Evolutionary conservation across 1,139 yeast genomes (phyloP), one percentile per base, ranked within the genome.

Genomic region (Hyphopichia khmerensis): DNA sequence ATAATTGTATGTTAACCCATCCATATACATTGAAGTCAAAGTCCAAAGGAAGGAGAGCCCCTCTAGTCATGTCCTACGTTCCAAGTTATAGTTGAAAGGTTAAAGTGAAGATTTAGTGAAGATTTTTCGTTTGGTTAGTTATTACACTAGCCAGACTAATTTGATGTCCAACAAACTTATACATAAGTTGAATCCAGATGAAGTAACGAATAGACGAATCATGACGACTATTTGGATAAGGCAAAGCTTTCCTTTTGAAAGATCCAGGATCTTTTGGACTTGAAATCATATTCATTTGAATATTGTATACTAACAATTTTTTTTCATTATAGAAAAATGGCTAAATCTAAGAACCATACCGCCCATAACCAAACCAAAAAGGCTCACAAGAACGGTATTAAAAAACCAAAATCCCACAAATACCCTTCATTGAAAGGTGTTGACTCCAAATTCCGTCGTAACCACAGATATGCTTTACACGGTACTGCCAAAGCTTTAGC

Each of bases 301-400:
- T 7, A 26, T 26, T 7, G 29, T n/a, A 14, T 34, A 21, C 36
- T 34, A 19, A 34, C 36, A 5, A 11, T 4, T 19, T 21, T 21
- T 21, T 33, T 13, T 18, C 23, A 3, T 36, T 41, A 30, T 56
- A 62, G 71, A 52, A 60, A 72, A 74, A 90, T 91, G 98, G 73
- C 98, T 77, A 91, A 91, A 82, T 90, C 98, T 63, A 93, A 93
- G 96, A 93, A 93, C 82, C 99, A 93, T 77, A 93, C 99, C 80
- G 91, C 91, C 80, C 99, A 93, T 82, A 93, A 93, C 95, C 98
- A 93, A 79, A 88, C 87, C 90, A 87, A 79, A 75, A 93, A 93
- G 95, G 98, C 98, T 69, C 99, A 93, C 96, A 91, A 84, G 76
- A 93, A 93, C 88, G 99, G 99, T 80, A 93, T 93, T 82, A 93